Percentiles rank a stretch among this genome's conserved stretches.
These are phyloP conservation scores for Trichaptum fuscoviolaceum DNA, from an alignment of 768 basidiomycete genomes.

Conservation along the genomic window DNA sequence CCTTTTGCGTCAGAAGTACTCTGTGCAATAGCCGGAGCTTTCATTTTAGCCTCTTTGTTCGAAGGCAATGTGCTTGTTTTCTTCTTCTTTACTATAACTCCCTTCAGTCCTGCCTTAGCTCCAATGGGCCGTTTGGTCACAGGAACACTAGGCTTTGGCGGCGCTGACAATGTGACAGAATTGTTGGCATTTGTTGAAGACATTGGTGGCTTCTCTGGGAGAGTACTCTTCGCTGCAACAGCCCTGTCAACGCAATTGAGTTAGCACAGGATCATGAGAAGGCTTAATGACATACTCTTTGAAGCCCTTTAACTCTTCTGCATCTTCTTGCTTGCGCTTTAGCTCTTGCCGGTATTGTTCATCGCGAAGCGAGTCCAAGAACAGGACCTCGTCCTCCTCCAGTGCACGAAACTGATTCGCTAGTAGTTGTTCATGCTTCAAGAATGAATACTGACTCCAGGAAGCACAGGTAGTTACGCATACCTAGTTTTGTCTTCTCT, in stretches of 20 bases:
- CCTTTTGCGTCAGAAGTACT: constrained; percentile 13
- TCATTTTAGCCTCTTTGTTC: constrained; percentile 8
- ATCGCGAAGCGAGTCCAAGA: constrained; percentile 77
- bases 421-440: constrained; percentile 23
- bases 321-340: constrained; percentile 66
- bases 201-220: constrained; percentile 25
- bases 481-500: constrained; percentile 74
- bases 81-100: constrained; percentile 78
- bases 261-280: constrained; percentile 10
- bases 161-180: background rate
- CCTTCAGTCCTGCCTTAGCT: constrained; percentile 70
- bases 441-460: background rate
- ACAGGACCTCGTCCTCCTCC: constrained; percentile 88
- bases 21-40: constrained; percentile 16
- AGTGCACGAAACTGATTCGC: constrained; percentile 87
- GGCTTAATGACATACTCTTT: constrained; percentile 49
- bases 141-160: constrained; percentile 18
- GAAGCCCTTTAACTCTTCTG: constrained; percentile 73
- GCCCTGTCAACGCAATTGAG: constrained; percentile 33
- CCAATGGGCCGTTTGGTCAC: constrained; percentile 22
- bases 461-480: constrained; percentile 8
- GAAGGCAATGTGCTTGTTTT: constrained; percentile 11
- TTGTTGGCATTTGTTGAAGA: constrained; percentile 28
- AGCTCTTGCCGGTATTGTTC: constrained; percentile 73
- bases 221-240: constrained; percentile 58